Conservation (phyloP, 2,329 filamentous ascomycete species). For the Helicocarpus griseus region DNA sequence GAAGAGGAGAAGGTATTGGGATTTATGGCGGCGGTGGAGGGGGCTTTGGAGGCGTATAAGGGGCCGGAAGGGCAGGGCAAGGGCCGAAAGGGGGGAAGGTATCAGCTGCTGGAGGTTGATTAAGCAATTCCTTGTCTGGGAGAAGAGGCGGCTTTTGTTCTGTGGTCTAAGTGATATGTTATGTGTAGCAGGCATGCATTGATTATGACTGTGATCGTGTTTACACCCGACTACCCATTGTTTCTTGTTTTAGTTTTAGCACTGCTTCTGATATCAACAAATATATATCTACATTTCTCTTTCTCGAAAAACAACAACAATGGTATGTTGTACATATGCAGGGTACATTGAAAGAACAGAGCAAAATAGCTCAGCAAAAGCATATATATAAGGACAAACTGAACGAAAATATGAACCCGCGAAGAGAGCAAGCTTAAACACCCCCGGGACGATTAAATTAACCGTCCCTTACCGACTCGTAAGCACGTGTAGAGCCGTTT, state of each 20-base stretch:
- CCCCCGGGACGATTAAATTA: neutral
- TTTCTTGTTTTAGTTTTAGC: too few relatives aligned
- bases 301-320: neutral
- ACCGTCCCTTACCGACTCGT: neutral
- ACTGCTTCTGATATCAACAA: too few relatives aligned
- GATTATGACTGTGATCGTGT: too few relatives aligned
- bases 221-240: too few relatives aligned
- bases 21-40: conserved; percentile 69
- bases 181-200: too few relatives aligned
- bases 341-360: neutral
- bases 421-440: neutral
- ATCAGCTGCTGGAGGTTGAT: conserved; percentile 29
- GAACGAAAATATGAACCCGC: neutral
- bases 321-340: too few relatives aligned
- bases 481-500: neutral
- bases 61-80: conserved; percentile 25
- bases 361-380: neutral
- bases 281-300: neutral
- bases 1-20: conserved; percentile 83
- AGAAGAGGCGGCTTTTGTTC: neutral
- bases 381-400: too few relatives aligned
- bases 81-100: conserved; percentile 27
- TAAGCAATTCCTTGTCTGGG: conserved; percentile 9
- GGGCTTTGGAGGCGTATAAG: conserved; percentile 50
- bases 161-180: neutral